A percentile compares a stretch with the other conserved stretches of the same genome.
These are phyloP conservation scores for Gossypium ekmanianum DNA, from an alignment of 345 rosid species.

Conservation along the genomic window DNA sequence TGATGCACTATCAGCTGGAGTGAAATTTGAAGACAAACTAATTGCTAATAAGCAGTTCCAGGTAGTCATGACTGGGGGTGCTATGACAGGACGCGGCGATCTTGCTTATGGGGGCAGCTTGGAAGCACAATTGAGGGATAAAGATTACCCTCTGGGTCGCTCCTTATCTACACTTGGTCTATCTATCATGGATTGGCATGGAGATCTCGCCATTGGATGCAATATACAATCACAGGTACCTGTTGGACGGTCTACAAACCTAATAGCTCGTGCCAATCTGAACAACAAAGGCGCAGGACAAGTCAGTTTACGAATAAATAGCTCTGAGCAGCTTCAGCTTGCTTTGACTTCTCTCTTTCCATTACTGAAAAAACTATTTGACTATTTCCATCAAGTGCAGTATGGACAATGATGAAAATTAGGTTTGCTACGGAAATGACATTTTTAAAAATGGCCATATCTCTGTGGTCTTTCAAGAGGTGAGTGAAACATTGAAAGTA, in stretches of 20 bases:
- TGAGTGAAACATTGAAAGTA: slow-evolving; percentile 19
- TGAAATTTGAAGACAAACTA: slow-evolving; percentile 84
- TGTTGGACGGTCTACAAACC: slow-evolving; percentile 68
- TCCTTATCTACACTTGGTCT: slow-evolving; percentile 75
- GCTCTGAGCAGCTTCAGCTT: slow-evolving; percentile 91
- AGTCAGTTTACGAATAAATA: slow-evolving; percentile 68
- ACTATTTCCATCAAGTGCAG: slow-evolving; percentile 48
- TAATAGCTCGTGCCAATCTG: slow-evolving; percentile 79
- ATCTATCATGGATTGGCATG: slow-evolving; percentile 97
- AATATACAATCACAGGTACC: slow-evolving; percentile 89
- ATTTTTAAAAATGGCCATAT: not conserved
- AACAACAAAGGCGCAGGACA: slow-evolving; percentile 95
- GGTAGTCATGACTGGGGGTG: slow-evolving; percentile 80
- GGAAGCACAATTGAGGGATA: slow-evolving; percentile 85
- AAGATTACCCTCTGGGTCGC: slow-evolving; percentile 81
- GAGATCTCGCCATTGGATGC: slow-evolving; percentile 92
- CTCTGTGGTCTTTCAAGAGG: slow-evolving; percentile 18
- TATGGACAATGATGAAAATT: slow-evolving; percentile 62
- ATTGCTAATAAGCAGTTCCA: slow-evolving; percentile 57
- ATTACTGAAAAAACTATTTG: slow-evolving; percentile 62
- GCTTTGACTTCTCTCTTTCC: slow-evolving; percentile 71
- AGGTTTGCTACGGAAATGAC: slow-evolving; percentile 29
- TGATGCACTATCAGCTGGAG: slow-evolving; percentile 75
- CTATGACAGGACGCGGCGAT: slow-evolving; percentile 77
- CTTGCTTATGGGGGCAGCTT: slow-evolving; percentile 91